These are phyloP conservation scores for Vachellia collinsii DNA, from an alignment of 306 rosid species.

Conservation along the genomic window DNA sequence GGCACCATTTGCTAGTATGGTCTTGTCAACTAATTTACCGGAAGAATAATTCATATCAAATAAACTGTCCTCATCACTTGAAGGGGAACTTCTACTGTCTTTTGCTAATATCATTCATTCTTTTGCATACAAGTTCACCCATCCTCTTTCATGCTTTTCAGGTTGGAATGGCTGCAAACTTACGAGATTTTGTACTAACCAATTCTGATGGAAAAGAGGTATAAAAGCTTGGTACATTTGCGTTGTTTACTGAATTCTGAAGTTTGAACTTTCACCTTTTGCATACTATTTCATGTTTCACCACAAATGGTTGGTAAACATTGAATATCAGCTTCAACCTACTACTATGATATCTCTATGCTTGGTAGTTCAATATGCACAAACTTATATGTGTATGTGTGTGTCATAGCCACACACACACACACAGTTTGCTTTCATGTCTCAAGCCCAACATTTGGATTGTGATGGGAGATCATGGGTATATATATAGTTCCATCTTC, in stretches of 20 bases:
- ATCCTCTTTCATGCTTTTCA: conserved; percentile 39
- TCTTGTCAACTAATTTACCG: not conserved
- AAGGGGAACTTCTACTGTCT: not conserved
- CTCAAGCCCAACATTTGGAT: not conserved
- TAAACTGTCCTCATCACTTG: conserved; percentile 2
- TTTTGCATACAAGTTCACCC: conserved; percentile 15
- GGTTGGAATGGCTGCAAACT: conserved; percentile 97
- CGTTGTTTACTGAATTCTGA: conserved; percentile 20
- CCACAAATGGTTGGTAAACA: not conserved
- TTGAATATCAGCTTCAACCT: not conserved
- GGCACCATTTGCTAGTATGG: not conserved
- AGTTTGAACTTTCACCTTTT: conserved; percentile 27
- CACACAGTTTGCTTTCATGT: not conserved
- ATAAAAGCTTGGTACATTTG: conserved; percentile 36
- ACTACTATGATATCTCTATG: not conserved
- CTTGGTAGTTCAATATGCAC: not conserved
- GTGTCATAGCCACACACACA: not conserved
- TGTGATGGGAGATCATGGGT: not conserved
- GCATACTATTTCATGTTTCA: not conserved
- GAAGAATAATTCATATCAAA: not conserved
- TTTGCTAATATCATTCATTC: not conserved
- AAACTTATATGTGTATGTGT: not conserved
- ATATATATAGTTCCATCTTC: not conserved
- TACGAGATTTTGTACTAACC: conserved; percentile 76
- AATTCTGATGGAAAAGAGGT: conserved; percentile 83